These are phyloP conservation scores for Pseudomassariella vexata DNA, from an alignment of 2,329 filamentous ascomycete genomes.

Conservation along the genomic window DNA sequence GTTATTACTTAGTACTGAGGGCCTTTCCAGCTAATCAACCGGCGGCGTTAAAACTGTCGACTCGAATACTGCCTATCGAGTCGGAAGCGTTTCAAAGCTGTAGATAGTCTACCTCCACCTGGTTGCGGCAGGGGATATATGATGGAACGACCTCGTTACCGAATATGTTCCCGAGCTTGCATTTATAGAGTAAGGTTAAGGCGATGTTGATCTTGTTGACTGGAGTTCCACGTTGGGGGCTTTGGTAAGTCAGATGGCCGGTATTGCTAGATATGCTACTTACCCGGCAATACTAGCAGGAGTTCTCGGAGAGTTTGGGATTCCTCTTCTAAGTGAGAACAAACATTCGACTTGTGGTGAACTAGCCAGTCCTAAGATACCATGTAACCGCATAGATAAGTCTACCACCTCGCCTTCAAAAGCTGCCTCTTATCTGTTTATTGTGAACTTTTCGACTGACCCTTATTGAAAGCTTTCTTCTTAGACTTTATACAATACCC, in stretches of 20 bases:
- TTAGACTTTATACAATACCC: no score
- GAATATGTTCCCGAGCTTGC: conserved; percentile 5
- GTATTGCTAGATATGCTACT: background rate
- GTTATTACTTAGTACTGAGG: background rate
- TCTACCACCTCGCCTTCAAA: background rate
- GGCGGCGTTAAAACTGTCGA: conserved; percentile 4
- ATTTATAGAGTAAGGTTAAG: background rate
- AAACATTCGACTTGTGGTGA: conserved; percentile 1
- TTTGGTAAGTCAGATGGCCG: background rate
- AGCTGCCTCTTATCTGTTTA: no score
- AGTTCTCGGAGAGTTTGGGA: no score
- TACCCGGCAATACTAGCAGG: no score
- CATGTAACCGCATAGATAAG: conserved; percentile 1
- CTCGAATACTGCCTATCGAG: conserved; percentile 3
- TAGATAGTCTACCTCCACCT: conserved; percentile 1
- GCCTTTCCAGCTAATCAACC: background rate
- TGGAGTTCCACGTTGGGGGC: conserved; percentile 1
- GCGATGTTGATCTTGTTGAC: background rate
- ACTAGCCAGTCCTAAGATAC: background rate
- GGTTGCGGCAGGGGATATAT: conserved; percentile 1
- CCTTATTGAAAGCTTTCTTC: no score
- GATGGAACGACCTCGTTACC: conserved; percentile 4
- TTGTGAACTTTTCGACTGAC: no score
- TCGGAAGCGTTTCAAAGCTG: conserved; percentile 3
- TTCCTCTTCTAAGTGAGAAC: conserved; percentile 1